These are phyloP conservation scores for Fusarium sp. DNA, from an alignment of 2,329 filamentous ascomycete genomes.

Conservation along the genomic window DNA sequence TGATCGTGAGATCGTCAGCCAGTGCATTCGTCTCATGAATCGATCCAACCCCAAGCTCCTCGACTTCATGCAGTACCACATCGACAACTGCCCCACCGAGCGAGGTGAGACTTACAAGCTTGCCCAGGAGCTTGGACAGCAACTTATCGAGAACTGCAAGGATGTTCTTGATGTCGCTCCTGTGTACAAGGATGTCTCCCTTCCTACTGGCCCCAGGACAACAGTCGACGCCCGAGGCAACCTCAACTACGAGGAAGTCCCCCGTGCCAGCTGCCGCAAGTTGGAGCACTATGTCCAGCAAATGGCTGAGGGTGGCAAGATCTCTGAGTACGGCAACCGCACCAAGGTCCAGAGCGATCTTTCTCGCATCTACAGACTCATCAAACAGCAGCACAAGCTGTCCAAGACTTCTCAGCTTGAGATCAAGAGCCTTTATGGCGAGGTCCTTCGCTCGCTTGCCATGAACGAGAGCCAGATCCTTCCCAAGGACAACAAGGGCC, in stretches of 20 bases:
- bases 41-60: constrained; percentile 94
- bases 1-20: constrained; percentile 97
- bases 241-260: constrained; percentile 89
- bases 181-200: constrained; percentile 93
- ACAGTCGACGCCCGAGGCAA: constrained; percentile 93
- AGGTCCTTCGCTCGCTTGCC: constrained; percentile 90
- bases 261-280: constrained; percentile 90
- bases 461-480: constrained; percentile 99
- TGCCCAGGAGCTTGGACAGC: constrained; percentile 92
- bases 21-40: constrained; percentile 99
- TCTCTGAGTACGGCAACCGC: constrained; percentile 97
- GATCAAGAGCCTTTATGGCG: constrained; percentile 94
- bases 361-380: constrained; percentile 95
- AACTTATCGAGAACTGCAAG: constrained; percentile 97
- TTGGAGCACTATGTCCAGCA: constrained; percentile 98
- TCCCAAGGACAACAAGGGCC: constrained; percentile 81
- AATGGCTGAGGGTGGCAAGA: constrained; percentile 98
- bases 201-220: constrained; percentile 92
- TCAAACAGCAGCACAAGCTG: constrained; percentile 97
- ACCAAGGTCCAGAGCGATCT: constrained; percentile 98
- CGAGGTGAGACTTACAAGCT: constrained; percentile 97
- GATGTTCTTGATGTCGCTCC: constrained; percentile 87
- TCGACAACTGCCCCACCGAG: constrained; percentile 97
- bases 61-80: constrained; percentile 99
- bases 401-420: constrained; percentile 96